Percentiles rank a stretch among this genome's conserved stretches.
Conservation (phyloP, 805 yeast genomes). For the Spencermartinsiella europaea region DNA sequence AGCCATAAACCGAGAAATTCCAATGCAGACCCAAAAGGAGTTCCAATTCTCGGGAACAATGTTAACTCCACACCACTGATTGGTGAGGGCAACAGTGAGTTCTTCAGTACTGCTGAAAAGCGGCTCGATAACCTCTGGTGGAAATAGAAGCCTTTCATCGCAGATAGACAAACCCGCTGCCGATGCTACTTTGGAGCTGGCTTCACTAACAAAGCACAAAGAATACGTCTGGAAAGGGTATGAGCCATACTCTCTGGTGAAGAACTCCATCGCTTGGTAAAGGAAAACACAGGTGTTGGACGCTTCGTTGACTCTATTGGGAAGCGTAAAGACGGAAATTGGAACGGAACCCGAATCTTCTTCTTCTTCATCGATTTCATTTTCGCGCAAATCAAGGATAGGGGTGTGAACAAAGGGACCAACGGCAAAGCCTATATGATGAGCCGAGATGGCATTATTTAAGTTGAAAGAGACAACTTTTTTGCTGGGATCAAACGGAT, state of each 20-base stretch:
- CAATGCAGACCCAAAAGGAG: constrained; percentile 87
- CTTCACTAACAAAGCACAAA: constrained; percentile 63
- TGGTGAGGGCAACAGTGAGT: constrained; percentile 65
- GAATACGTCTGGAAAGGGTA: constrained; percentile 85
- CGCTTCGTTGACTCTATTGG: constrained; percentile 52
- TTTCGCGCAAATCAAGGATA: constrained; percentile 40
- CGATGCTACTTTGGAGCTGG: constrained; percentile 46
- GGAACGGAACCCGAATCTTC: constrained; percentile 41
- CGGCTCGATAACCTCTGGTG: constrained; percentile 73
- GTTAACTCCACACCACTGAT: constrained; percentile 92
- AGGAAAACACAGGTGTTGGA: constrained; percentile 71
- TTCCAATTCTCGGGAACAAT: constrained; percentile 73
- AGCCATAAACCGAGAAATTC: constrained; percentile 81
- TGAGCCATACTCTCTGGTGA: constrained; percentile 84
- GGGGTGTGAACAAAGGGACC: constrained; percentile 76
- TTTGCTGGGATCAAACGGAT: constrained; percentile 67
- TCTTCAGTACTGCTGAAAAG: constrained; percentile 62
- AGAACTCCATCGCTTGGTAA: constrained; percentile 74
- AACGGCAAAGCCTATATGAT: constrained; percentile 90
- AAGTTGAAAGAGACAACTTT: constrained; percentile 69
- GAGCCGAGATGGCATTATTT: constrained; percentile 84
- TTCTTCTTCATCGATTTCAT: constrained; percentile 35
- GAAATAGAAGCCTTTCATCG: constrained; percentile 59
- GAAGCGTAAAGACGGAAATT: constrained; percentile 57
- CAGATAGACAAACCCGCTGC: constrained; percentile 72